Conservation (phyloP, 768 basidiomycete species). For the Crassisporium funariophilum region DNA sequence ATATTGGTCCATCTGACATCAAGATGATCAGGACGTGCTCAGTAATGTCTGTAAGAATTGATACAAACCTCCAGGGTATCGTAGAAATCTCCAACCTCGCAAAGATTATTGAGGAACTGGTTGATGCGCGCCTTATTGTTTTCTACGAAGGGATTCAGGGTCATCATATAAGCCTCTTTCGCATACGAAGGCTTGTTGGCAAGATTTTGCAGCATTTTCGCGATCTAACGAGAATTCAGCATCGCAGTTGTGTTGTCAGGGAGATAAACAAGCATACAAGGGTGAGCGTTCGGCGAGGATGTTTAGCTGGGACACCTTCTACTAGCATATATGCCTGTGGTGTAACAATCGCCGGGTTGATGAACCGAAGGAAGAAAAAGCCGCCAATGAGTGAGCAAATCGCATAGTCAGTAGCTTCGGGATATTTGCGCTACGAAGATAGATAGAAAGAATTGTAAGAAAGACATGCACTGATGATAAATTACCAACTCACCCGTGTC, state of each 20-base stretch:
- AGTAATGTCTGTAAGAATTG: background rate
- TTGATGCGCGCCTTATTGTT: slow-evolving; percentile 98
- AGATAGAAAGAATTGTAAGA: slow-evolving; percentile 4
- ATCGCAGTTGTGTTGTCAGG: background rate
- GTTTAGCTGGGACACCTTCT: slow-evolving; percentile 96
- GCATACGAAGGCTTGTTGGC: slow-evolving; percentile 98
- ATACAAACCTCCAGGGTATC: slow-evolving; percentile 89
- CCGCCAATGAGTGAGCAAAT: slow-evolving; percentile 99
- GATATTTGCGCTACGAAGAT: slow-evolving; percentile 86
- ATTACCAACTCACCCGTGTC: slow-evolving; percentile 70
- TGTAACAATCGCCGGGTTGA: slow-evolving; percentile 98
- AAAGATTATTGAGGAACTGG: slow-evolving; percentile 93
- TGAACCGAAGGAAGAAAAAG: slow-evolving; percentile 99
- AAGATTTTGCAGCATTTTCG: slow-evolving; percentile 99
- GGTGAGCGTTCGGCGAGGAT: slow-evolving; percentile 94
- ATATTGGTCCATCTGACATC: slow-evolving; percentile 93
- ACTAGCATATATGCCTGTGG: slow-evolving; percentile 99
- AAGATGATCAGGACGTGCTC: background rate
- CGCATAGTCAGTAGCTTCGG: slow-evolving; percentile 97
- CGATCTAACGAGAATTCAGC: slow-evolving; percentile 61
- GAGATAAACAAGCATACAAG: slow-evolving; percentile 57
- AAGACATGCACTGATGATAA: background rate
- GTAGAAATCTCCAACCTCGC: slow-evolving; percentile 99
- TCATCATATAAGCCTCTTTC: slow-evolving; percentile 99
- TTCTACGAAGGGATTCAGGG: slow-evolving; percentile 97